Percentiles rank a stretch among this genome's conserved stretches.
phyloP scores from a whole-genome alignment of 306 rosid genomes.

The Adenanthera pavonina region DNA sequence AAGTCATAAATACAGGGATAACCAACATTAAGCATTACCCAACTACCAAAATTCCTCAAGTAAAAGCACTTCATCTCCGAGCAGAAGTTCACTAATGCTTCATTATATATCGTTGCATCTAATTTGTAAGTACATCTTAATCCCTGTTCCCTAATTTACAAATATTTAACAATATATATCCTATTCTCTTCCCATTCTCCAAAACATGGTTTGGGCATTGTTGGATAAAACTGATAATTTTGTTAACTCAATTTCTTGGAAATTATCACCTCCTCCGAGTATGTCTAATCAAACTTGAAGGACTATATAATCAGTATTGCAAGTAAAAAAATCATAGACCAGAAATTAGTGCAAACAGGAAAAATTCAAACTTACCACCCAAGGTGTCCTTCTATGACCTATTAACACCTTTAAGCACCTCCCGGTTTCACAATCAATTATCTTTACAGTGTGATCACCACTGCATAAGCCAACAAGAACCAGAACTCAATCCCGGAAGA shows the following conservation, averaged over 20 bases:
- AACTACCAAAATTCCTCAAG: neutral
- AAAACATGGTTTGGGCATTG: neutral
- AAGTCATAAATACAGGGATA: neutral
- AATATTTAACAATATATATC: neutral
- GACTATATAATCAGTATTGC: neutral
- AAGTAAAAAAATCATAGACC: neutral
- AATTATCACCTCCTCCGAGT: neutral
- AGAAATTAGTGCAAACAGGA: conserved; percentile 24
- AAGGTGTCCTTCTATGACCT: conserved; percentile 61
- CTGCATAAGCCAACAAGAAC: conserved; percentile 38
- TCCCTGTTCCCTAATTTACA: neutral
- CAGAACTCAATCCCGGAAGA: conserved; percentile 29
- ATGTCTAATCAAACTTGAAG: neutral
- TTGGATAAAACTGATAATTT: neutral
- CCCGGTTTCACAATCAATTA: conserved; percentile 55
- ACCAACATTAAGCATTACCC: neutral
- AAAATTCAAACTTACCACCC: conserved; percentile 54
- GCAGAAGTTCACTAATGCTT: neutral
- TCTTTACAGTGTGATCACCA: conserved; percentile 60
- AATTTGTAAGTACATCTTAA: neutral
- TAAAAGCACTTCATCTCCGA: neutral
- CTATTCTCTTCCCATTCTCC: neutral
- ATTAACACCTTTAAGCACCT: conserved; percentile 53
- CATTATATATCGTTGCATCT: neutral
- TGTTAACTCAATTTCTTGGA: neutral